These are phyloP conservation scores for Verbena officinalis DNA, from an alignment of 257 asterid genomes.

Conservation along the genomic window DNA sequence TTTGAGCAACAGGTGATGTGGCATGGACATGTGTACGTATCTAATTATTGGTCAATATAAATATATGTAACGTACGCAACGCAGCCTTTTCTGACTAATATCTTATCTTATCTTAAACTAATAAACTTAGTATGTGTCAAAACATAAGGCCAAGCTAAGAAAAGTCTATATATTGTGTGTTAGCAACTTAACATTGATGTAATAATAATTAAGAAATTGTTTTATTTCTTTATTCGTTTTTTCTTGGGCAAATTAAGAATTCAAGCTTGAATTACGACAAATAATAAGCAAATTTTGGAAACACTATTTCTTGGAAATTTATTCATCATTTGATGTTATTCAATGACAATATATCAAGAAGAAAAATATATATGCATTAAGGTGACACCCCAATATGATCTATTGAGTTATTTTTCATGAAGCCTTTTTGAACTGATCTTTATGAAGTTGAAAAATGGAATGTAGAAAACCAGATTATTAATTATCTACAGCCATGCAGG, in stretches of 20 bases:
- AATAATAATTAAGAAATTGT: too few species aligned
- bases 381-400: too few species aligned
- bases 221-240: too few species aligned
- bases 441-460: background rate
- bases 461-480: background rate
- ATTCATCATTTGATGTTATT: too few species aligned
- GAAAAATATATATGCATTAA: too few species aligned
- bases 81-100: background rate
- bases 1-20: background rate
- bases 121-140: conserved; percentile 9
- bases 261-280: too few species aligned
- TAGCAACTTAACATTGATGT: background rate
- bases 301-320: too few species aligned
- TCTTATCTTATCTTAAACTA: conserved; percentile 16
- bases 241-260: too few species aligned
- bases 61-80: too few species aligned
- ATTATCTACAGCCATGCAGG: conserved; percentile 69
- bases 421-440: background rate
- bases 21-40: background rate
- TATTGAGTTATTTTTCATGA: background rate
- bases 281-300: too few species aligned
- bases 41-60: conserved; percentile 15
- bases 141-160: background rate
- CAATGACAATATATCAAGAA: too few species aligned
- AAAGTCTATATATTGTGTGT: conserved; percentile 1